Conservation (phyloP, 345 rosid genomes). For the Rhizophora apiculata region DNA sequence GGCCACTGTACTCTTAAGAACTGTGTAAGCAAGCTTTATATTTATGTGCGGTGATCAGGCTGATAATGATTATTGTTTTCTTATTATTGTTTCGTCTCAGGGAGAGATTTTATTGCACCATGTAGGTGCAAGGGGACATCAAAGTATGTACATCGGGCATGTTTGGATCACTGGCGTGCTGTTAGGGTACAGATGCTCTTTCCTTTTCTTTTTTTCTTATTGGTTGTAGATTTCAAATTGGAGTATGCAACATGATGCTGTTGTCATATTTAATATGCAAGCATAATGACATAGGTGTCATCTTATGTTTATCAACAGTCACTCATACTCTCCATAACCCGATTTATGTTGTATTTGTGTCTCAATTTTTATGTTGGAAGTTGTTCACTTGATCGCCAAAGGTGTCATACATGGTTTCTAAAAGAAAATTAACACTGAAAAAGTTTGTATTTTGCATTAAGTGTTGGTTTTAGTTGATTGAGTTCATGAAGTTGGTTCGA, state of each 20-base stretch:
- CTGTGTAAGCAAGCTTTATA: neutral
- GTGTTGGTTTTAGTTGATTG: neutral
- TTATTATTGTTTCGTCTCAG: constrained; percentile 36
- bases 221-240: neutral
- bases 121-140: constrained; percentile 99
- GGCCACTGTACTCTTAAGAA: neutral
- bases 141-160: constrained; percentile 94
- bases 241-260: too few relatives aligned
- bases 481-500: constrained; percentile 1
- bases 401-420: neutral
- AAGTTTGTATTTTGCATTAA: neutral
- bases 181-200: constrained; percentile 50
- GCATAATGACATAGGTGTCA: constrained; percentile 1
- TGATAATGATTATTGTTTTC: neutral
- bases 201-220: neutral
- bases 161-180: constrained; percentile 99
- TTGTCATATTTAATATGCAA: neutral
- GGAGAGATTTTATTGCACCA: constrained; percentile 98
- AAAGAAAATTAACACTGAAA: neutral
- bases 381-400: too few relatives aligned
- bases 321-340: neutral
- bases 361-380: neutral
- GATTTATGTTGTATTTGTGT: neutral
- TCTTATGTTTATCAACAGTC: neutral
- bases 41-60: neutral